Evolutionary conservation across 2,329 filamentous ascomycete genomes (phyloP), one percentile per base, ranked within the genome.

Genomic region (Botrytis fabae): DNA sequence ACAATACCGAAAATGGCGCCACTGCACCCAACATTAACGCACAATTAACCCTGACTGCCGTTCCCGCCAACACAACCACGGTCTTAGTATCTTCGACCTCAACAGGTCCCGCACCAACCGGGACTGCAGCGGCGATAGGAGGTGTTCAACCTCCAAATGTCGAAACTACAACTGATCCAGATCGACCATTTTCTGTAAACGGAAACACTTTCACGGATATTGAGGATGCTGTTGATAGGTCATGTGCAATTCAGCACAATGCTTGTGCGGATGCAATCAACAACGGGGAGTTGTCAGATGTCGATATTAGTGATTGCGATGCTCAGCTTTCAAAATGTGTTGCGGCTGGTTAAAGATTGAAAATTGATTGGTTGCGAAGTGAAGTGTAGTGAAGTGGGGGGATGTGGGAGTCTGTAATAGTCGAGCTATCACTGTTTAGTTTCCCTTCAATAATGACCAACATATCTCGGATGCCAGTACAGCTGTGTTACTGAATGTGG

Each of bases 181-280:
- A 71, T 32, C 25, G 70, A 22, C 70, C 70, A 8, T 71, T 46
- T 14, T 28, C 46, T 4, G 70, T 66, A 0, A 57, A 71, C 2
- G 61, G 70, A 66, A 57, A 71, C 5, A 60, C 48, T 3, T 71
- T 71, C 25, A 40, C 44, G 6, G 51, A 44, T 46, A 32, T 44
- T 20, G 38, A 54, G 38, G 70, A 71, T 38, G 70, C 70, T 40
- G 46, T 72, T 35, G 62, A 66, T 4, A 38, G 62, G 18, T 51
- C 70, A 14, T 72, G 70, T 28, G n/a, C 70, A 14, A 59, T 68
- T 16, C 70, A 72, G 16, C 61, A 68, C 12, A 72, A 72, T 48
- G 32, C 40, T 28, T 72, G 48, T 35, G 70, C 70, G 5, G 62
- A 72, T 72, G 70, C 70, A 16, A 18, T 72, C 2, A 66, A 72